Evolutionary conservation across 1,284 basidiomycete species (phyloP), one percentile per base, ranked within the genome.

Genomic region (Inonotus obliquus): DNA sequence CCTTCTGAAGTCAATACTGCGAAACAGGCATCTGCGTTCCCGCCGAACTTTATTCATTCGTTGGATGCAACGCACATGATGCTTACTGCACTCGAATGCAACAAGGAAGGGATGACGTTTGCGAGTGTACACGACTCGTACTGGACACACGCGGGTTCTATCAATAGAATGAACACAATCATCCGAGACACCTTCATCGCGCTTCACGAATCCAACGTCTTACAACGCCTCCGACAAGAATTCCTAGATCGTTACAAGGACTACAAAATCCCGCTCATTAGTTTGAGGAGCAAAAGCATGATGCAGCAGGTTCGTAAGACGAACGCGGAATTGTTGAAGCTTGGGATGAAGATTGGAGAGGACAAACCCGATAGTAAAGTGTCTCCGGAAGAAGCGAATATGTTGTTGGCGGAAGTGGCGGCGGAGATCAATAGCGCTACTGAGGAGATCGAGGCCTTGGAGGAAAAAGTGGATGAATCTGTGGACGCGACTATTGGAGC

Each of bases 1-100:
- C 87, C 89, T 13, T 79, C 89, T 37, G 85, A 92, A 74, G 96
- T 98, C 41, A 91, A 94, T 68, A 77, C 92, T 0, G 69, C 79
- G 64, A 97, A 97, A 74, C 96, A 99, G 74, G 91, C 95, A 0
- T 87, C 92, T 1, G 97, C 96, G 1, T 99, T 99, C 86, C 96
- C 96, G 11, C 97, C 96, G 44, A 99, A 99, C 79, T 99, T 96
- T 72, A 94, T 99, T 62, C 97, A 99, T 74, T 94, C 91, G 69
- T 81, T 99, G 54, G 97, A 99, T 73, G 97, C 97, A 2, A 98
- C 96, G 0, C 97, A 99, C 76, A 98, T 99, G 96, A 90, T 98
- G 82, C 77, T 98, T 66, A 98, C 96, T 1, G 96, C 96, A n/a
- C 80, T 97, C 45, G 89, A 93, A 69, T 98, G 93, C 72, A 78